Percentiles rank a stretch among this genome's conserved stretches.
Evolutionary conservation across 2,329 filamentous ascomycete genomes (phyloP).

Genomic region (Dactylonectria macrodidyma): DNA sequence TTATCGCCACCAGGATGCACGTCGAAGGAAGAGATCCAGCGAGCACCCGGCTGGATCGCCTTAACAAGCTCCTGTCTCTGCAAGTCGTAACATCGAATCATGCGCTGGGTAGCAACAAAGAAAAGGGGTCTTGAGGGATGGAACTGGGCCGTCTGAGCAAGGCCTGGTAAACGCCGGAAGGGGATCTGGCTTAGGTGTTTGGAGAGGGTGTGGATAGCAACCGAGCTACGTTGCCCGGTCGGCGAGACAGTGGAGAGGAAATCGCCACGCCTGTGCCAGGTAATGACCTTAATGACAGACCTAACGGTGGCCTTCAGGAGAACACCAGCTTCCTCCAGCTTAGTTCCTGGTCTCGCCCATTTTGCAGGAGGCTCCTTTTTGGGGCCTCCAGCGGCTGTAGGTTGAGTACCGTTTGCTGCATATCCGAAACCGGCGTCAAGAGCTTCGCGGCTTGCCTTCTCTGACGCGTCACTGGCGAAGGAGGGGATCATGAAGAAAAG

Average conservation of each 20-base stretch:
- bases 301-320: slow-evolving; percentile 86
- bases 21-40: slow-evolving; percentile 94
- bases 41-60: slow-evolving; percentile 91
- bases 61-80: slow-evolving; percentile 93
- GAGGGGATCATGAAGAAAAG: slow-evolving; percentile 88
- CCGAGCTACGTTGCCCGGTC: slow-evolving; percentile 81
- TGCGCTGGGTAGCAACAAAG: slow-evolving; percentile 95
- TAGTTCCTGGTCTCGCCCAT: slow-evolving; percentile 84
- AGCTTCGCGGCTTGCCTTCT: slow-evolving; percentile 81
- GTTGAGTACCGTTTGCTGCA: slow-evolving; percentile 77
- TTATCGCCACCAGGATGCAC: slow-evolving; percentile 96
- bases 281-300: slow-evolving; percentile 86
- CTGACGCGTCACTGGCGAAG: slow-evolving; percentile 79
- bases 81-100: slow-evolving; percentile 94
- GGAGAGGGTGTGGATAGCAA: slow-evolving; percentile 94
- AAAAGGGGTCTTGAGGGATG: slow-evolving; percentile 94
- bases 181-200: slow-evolving; percentile 96
- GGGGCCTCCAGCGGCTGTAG: slow-evolving; percentile 65
- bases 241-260: slow-evolving; percentile 95
- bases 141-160: slow-evolving; percentile 91
- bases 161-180: slow-evolving; percentile 83
- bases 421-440: slow-evolving; percentile 95
- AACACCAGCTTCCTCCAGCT: slow-evolving; percentile 83
- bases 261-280: slow-evolving; percentile 94
- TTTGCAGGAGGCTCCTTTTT: slow-evolving; percentile 84